Conservation (phyloP, 208 protist species). For the Porcisia hertigi region DNA sequence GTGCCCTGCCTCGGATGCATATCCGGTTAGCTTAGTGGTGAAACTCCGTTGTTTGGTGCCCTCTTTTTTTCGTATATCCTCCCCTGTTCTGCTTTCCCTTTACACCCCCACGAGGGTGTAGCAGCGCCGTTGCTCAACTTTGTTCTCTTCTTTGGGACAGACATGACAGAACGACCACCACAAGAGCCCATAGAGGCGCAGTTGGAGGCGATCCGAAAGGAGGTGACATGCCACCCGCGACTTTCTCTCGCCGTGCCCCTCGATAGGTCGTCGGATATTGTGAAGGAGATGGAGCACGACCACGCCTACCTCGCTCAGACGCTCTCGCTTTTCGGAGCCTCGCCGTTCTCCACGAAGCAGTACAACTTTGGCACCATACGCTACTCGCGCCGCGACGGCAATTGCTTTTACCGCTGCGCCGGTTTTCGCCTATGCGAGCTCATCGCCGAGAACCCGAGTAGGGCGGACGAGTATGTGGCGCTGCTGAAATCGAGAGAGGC, state of each 20-base stretch:
- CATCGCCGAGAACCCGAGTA: slow-evolving; percentile 19
- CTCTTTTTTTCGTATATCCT: not conserved
- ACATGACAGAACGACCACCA: not conserved
- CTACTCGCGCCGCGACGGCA: slow-evolving; percentile 80
- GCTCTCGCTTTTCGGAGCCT: slow-evolving; percentile 40
- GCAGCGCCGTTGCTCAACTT: not conserved
- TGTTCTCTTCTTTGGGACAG: no score
- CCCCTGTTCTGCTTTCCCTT: not conserved
- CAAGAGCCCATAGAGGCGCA: slow-evolving; percentile 38
- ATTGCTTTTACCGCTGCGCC: slow-evolving; percentile 87
- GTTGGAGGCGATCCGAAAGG: slow-evolving; percentile 58
- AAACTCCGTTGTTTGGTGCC: not conserved
- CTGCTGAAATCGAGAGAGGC: slow-evolving; percentile 23
- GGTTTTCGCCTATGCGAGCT: slow-evolving; percentile 60
- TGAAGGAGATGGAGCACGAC: slow-evolving; percentile 48
- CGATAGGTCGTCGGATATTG: slow-evolving; percentile 27
- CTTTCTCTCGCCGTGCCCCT: slow-evolving; percentile 44
- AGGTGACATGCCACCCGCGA: slow-evolving; percentile 51
- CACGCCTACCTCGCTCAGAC: slow-evolving; percentile 43
- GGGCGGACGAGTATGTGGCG: slow-evolving; percentile 26
- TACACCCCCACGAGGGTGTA: not conserved
- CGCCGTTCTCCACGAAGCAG: slow-evolving; percentile 4
- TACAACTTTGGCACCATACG: slow-evolving; percentile 43
- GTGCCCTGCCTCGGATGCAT: no score
- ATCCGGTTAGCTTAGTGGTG: no score